Conservation (phyloP, 305 asterid genomes). For the Fraxinus baroniana region DNA sequence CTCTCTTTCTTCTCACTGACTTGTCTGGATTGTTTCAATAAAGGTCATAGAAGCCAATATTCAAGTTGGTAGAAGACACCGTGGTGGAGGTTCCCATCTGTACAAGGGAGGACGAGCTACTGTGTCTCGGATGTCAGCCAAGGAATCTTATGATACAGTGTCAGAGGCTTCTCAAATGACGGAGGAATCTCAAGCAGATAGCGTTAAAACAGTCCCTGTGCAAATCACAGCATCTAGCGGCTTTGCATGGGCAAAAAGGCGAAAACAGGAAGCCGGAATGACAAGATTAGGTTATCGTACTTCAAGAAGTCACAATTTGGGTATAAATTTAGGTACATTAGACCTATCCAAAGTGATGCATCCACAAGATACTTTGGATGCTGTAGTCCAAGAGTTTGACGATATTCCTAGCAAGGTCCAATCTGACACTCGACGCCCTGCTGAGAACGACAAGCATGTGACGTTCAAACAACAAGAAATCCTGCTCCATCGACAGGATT, state of each 20-base stretch:
- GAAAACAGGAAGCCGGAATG: conserved; percentile 44
- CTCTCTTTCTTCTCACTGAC: neutral
- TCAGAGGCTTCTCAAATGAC: conserved; percentile 68
- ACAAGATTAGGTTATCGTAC: conserved; percentile 36
- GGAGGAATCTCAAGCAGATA: conserved; percentile 48
- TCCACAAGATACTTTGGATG: conserved; percentile 25
- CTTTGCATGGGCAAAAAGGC: conserved; percentile 52
- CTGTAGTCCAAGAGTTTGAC: conserved; percentile 36
- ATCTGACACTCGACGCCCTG: neutral
- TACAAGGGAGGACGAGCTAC: conserved; percentile 45
- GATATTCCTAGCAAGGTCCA: conserved; percentile 26
- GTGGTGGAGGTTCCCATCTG: conserved; percentile 27
- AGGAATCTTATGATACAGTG: conserved; percentile 55
- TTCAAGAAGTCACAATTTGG: conserved; percentile 37
- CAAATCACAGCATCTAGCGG: conserved; percentile 45
- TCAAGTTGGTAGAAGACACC: conserved; percentile 36
- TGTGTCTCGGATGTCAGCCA: conserved; percentile 37
- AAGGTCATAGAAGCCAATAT: conserved; percentile 48
- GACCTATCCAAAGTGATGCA: conserved; percentile 33
- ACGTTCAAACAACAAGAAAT: conserved; percentile 28
- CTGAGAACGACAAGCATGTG: conserved; percentile 29
- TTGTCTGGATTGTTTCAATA: conserved; percentile 4
- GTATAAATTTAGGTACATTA: neutral
- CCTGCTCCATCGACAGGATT: conserved; percentile 34
- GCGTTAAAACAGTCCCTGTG: conserved; percentile 52